Percentiles rank a stretch among this genome's conserved stretches.
These are phyloP conservation scores for Anethum foeniculum DNA, from an alignment of 140 eudicot genomes.

Conservation along the genomic window DNA sequence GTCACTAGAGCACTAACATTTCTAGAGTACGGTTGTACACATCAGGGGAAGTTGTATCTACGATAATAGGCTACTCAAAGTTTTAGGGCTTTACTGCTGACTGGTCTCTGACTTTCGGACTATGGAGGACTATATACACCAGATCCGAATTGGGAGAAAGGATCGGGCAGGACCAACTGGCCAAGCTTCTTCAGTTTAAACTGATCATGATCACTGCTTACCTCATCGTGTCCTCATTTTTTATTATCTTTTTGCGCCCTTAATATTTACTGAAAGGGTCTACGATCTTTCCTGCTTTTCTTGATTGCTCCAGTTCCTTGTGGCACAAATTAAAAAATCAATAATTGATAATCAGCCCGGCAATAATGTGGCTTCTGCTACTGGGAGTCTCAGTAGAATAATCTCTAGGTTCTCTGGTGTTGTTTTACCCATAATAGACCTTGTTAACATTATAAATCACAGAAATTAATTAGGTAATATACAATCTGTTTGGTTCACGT, in stretches of 20 bases:
- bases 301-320: conserved; percentile 46
- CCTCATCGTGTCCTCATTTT: neutral
- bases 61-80: neutral
- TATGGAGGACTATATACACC: conserved; percentile 84
- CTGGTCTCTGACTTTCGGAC: conserved; percentile 24
- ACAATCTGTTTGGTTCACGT: neutral
- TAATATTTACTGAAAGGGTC: neutral
- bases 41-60: neutral
- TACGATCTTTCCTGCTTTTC: conserved; percentile 1
- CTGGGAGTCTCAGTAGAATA: conserved; percentile 45
- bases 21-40: neutral
- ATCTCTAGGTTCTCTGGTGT: no score
- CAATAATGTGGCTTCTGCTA: conserved; percentile 60
- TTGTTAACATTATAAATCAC: no score
- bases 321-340: conserved; percentile 76
- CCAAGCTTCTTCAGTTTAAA: conserved; percentile 69
- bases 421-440: no score
- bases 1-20: neutral
- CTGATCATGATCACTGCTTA: conserved; percentile 65
- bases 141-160: conserved; percentile 58
- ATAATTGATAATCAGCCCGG: conserved; percentile 76
- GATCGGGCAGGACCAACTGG: conserved; percentile 92
- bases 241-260: neutral
- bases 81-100: neutral
- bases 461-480: neutral